Evolutionary conservation across 1,284 basidiomycete genomes (phyloP), one percentile per base, ranked within the genome.

Genomic region (Erythrobasidium hasegawianum): DNA sequence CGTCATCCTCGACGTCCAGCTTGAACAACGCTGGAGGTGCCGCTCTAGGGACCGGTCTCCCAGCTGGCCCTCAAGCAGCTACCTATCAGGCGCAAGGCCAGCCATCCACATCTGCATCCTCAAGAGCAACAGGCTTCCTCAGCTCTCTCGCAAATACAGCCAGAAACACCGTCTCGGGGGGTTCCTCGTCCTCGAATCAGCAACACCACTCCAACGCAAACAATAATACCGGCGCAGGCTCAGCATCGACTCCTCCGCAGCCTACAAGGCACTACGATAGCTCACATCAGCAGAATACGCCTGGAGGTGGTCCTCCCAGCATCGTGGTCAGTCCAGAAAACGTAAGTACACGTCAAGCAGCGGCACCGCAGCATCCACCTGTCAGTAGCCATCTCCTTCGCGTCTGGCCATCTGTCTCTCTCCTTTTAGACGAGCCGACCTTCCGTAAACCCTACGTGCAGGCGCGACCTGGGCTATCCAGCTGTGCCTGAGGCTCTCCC

Each of bases 291-390:
- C 54, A 27, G 1, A 53, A 43, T 16, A 38, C 53, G 10, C 53
- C 64, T 11, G 57, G 33, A 33, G 33, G 33, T 33, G 33, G 53
- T 26, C 57, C 67, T 20, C 67, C 67, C 11, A 64, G 45, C 10
- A 58, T 68, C 9, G 60, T 68, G 20, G 60, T 68, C 60, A 64
- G 59, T 49, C 90, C 87, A 75, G 83, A 89, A 38, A 78, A 74
- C 67, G 75, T 74, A 43, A 68, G 72, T 70, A 11, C 40, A 22
- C 29, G 50, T 39, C 43, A 14, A 47, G 16, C 43, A 7, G 8
- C 43, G 7, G 43, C 43, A 18, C 4, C 43, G 43, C 22, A 62
- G 18, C 14, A 29, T n/a, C 38, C 4, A 26, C 20, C 50, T 41
- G 38, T 39, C 47, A 45, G 47, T 59, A 13, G 4, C 13, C 40